These are phyloP conservation scores for Aspergillus ustus DNA, from an alignment of 2,329 filamentous ascomycete genomes.

Conservation along the genomic window DNA sequence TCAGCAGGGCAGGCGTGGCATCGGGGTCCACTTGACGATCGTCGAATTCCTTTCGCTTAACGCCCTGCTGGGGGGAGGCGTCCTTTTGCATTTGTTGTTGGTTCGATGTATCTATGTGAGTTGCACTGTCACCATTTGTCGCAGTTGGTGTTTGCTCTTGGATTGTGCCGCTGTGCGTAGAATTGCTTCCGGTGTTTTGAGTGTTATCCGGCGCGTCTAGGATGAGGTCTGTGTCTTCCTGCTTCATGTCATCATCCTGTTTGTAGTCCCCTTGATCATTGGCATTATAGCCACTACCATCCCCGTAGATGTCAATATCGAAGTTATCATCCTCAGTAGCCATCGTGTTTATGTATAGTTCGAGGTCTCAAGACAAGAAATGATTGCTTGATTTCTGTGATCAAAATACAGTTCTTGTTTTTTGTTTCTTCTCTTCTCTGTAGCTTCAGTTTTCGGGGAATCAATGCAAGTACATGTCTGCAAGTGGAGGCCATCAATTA, in stretches of 20 bases:
- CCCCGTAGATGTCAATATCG: constrained; percentile 73
- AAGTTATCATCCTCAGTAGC: constrained; percentile 69
- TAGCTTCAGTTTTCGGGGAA: constrained; percentile 32
- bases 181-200: constrained; percentile 29
- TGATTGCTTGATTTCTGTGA: constrained; percentile 43
- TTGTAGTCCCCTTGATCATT: constrained; percentile 52
- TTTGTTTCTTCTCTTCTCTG: constrained; percentile 25
- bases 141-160: constrained; percentile 31
- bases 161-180: constrained; percentile 27
- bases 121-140: constrained; percentile 32
- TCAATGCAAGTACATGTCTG: constrained; percentile 52
- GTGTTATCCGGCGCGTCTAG: constrained; percentile 43
- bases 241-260: constrained; percentile 34
- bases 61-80: constrained; percentile 56
- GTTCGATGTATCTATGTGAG: constrained; percentile 23
- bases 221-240: constrained; percentile 46
- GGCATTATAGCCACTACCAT: constrained; percentile 55
- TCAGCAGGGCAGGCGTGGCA: constrained; percentile 73
- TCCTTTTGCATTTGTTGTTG: constrained; percentile 29
- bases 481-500: constrained; percentile 43
- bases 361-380: constrained; percentile 36
- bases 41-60: constrained; percentile 65
- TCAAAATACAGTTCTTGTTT: constrained; percentile 45
- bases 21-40: constrained; percentile 62
- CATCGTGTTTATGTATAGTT: constrained; percentile 44